A percentile compares a stretch with the other conserved stretches of the same genome.
Evolutionary conservation across 345 rosid species (phyloP).

Genomic region (Eucalyptus marginata): DNA sequence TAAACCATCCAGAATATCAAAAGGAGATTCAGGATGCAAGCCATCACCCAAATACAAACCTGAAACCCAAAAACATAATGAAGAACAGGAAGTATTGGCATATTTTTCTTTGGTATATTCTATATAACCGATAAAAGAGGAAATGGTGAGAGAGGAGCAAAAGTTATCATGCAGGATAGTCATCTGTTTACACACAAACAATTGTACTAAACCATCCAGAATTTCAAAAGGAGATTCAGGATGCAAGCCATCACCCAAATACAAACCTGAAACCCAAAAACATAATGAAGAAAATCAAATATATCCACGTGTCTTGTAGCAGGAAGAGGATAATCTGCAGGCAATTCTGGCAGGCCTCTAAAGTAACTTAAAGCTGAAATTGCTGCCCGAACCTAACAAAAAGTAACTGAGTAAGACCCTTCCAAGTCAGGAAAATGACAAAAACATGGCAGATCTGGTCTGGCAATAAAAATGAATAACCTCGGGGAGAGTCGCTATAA

Average conservation of each 20-base stretch:
- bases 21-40: not conserved
- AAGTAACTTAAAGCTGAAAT: conserved; percentile 57
- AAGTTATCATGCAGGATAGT: not conserved
- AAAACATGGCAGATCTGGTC: not conserved
- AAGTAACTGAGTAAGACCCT: not conserved
- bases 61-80: conserved; percentile 91
- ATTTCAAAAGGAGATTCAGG: not conserved
- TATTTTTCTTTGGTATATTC: not conserved
- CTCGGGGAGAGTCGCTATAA: conserved; percentile 65
- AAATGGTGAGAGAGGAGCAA: not conserved
- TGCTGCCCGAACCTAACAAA: conserved; percentile 75
- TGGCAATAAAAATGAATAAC: conserved; percentile 16
- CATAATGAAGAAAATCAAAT: conserved; percentile 78
- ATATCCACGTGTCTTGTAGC: conserved; percentile 61
- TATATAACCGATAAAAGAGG: not conserved
- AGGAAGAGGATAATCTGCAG: conserved; percentile 59
- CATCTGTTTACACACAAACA: not conserved
- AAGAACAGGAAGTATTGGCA: conserved; percentile 11
- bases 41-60: conserved; percentile 26
- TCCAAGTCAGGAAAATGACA: not conserved
- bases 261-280: conserved; percentile 96
- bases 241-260: not conserved
- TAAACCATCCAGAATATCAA: not conserved
- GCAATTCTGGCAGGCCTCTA: conserved; percentile 58
- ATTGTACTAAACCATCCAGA: not conserved